Percentiles rank a stretch among this genome's conserved stretches.
These are phyloP conservation scores for Tetrahymena malaccensis DNA, from an alignment of 73 alveolate genomes.

Conservation along the genomic window DNA sequence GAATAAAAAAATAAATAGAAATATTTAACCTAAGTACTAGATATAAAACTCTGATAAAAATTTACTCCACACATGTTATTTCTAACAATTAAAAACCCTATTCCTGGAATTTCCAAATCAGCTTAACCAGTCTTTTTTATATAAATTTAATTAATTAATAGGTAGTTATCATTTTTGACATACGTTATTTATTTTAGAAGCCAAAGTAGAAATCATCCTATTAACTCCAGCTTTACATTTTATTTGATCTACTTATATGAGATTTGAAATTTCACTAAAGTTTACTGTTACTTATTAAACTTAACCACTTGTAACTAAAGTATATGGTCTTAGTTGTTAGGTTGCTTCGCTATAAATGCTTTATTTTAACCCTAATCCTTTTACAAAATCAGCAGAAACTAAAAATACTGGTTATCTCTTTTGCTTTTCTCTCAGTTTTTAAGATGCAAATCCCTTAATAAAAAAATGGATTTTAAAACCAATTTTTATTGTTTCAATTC, in stretches of 20 bases:
- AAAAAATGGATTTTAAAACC: neutral
- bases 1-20: neutral
- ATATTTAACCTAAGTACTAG: neutral
- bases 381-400: slow-evolving; percentile 19
- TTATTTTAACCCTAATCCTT: slow-evolving; percentile 31
- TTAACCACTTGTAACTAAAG: slow-evolving; percentile 15
- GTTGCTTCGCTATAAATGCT: slow-evolving; percentile 10
- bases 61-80: slow-evolving; percentile 11
- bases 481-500: no score
- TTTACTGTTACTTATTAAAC: slow-evolving; percentile 18
- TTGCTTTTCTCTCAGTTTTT: slow-evolving; percentile 13
- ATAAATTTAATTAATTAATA: neutral
- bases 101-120: slow-evolving; percentile 36
- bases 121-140: slow-evolving; percentile 4
- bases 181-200: slow-evolving; percentile 12
- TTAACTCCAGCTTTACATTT: neutral
- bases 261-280: slow-evolving; percentile 26
- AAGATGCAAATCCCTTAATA: neutral
- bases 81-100: slow-evolving; percentile 23
- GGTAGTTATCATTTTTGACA: neutral
- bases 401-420: slow-evolving; percentile 36
- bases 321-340: slow-evolving; percentile 26
- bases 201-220: neutral
- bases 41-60: slow-evolving; percentile 16
- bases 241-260: neutral